phyloP scores from a whole-genome alignment of 768 basidiomycete genomes.

The Mycena venus region DNA sequence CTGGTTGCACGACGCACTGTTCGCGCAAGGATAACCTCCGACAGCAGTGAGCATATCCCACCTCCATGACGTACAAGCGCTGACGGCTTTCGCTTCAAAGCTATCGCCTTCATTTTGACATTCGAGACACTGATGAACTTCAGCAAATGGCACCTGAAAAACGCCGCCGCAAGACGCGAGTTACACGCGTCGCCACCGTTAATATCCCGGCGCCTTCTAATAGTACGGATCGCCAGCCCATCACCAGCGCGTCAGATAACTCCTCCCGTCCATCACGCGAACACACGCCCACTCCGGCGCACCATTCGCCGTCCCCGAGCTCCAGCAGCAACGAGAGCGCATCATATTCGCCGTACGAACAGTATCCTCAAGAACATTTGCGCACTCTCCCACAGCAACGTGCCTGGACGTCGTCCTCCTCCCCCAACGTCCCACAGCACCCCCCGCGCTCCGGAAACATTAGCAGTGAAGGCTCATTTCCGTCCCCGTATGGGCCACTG shows the following conservation, averaged over 20 bases:
- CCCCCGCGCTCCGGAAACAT: no score
- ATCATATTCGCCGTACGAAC: no score
- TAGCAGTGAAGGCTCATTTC: no score
- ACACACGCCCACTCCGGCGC: background rate
- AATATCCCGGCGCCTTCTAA: background rate
- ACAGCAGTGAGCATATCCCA: background rate
- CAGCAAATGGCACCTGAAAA: background rate
- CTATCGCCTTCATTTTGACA: background rate
- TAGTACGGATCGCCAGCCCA: no score
- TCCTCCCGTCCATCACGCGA: background rate
- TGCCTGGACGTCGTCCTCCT: no score
- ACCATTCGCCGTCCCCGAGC: background rate
- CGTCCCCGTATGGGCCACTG: background rate
- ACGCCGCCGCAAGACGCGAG: background rate
- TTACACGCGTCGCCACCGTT: background rate
- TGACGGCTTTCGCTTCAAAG: background rate
- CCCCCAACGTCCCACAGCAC: no score
- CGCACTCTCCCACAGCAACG: no score
- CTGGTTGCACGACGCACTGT: background rate
- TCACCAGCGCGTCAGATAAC: background rate
- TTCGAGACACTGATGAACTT: background rate
- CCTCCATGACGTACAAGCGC: no score
- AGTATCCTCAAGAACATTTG: no score
- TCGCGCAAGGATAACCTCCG: background rate
- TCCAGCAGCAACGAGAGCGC: background rate